phyloP scores from a whole-genome alignment of 495 filamentous ascomycete species.

The Penicillium verhagenii region DNA sequence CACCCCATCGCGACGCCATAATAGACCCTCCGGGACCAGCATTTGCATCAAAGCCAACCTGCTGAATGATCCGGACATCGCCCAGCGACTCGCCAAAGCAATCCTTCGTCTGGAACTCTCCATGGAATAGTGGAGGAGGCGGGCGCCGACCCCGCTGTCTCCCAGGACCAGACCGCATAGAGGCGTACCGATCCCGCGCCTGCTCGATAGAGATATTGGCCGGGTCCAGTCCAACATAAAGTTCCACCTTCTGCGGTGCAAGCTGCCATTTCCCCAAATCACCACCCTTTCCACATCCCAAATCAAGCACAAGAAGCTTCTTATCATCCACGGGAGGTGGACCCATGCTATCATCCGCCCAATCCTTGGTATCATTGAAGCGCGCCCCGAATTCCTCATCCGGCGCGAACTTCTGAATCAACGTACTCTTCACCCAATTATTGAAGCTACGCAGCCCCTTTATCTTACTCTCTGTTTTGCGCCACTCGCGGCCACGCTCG shows the following conservation, averaged over 20 bases:
- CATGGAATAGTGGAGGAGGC: conserved; percentile 67
- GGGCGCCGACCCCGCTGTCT: conserved; percentile 55
- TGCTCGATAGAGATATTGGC: conserved; percentile 90
- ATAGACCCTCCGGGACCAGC: conserved; percentile 57
- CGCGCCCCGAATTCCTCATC: conserved; percentile 64
- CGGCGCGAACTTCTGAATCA: conserved; percentile 95
- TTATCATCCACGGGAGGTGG: conserved; percentile 42
- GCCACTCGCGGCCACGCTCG: conserved; percentile 84
- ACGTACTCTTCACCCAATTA: conserved; percentile 96
- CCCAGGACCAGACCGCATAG: conserved; percentile 66
- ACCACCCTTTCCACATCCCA: conserved; percentile 96
- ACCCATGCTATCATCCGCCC: conserved; percentile 51
- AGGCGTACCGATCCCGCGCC: conserved; percentile 75
- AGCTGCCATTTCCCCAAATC: conserved; percentile 95
- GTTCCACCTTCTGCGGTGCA: conserved; percentile 75
- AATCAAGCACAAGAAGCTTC: conserved; percentile 77
- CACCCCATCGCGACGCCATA: conserved; percentile 57
- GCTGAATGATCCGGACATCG: conserved; percentile 70
- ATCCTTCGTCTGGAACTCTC: conserved; percentile 82
- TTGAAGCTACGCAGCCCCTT: conserved; percentile 93
- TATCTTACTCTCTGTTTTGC: conserved; percentile 87
- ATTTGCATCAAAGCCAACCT: conserved; percentile 79
- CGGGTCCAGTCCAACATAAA: conserved; percentile 91
- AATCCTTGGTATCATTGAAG: conserved; percentile 39
- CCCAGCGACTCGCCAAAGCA: conserved; percentile 81